A percentile compares a stretch with the other conserved stretches of the same genome.
These are phyloP conservation scores for Sordariomycetes sp. DNA, from an alignment of 2,329 filamentous ascomycete species.

Conservation along the genomic window DNA sequence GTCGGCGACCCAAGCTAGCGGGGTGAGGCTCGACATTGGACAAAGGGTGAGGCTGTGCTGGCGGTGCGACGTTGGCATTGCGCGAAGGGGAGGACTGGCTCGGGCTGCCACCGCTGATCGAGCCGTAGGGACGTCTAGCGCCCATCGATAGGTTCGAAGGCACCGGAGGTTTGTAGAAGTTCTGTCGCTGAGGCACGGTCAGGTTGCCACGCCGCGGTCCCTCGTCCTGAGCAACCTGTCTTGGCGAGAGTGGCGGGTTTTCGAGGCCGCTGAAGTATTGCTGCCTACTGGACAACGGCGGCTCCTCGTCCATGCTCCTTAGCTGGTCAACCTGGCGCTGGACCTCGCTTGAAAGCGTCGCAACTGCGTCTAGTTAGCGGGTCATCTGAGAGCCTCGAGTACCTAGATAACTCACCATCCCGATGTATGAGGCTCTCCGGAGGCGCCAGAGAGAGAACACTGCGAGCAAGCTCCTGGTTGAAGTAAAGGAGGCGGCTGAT, in stretches of 20 bases:
- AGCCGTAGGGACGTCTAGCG: slow-evolving; percentile 74
- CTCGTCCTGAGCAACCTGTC: slow-evolving; percentile 80
- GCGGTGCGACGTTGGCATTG: slow-evolving; percentile 48
- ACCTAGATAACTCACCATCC: slow-evolving; percentile 56
- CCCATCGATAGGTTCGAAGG: slow-evolving; percentile 74
- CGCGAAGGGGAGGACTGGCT: slow-evolving; percentile 68
- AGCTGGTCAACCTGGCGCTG: slow-evolving; percentile 51
- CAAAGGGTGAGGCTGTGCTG: slow-evolving; percentile 59
- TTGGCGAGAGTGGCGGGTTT: slow-evolving; percentile 74
- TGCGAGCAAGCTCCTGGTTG: slow-evolving; percentile 75
- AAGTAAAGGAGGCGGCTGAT: slow-evolving; percentile 63
- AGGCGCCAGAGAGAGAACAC: slow-evolving; percentile 64
- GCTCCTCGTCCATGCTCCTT: slow-evolving; percentile 53
- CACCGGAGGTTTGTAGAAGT: slow-evolving; percentile 67
- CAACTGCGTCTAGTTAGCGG: slow-evolving; percentile 30
- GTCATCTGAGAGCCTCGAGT: not conserved
- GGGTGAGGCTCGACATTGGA: slow-evolving; percentile 54
- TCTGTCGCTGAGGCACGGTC: slow-evolving; percentile 49
- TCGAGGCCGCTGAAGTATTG: slow-evolving; percentile 61
- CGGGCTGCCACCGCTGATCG: slow-evolving; percentile 65
- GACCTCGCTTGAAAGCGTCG: slow-evolving; percentile 48
- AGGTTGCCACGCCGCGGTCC: slow-evolving; percentile 65
- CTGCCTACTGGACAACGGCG: slow-evolving; percentile 52
- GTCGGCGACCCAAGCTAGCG: slow-evolving; percentile 67
- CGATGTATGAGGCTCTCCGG: slow-evolving; percentile 70